Conservation (phyloP, 2,329 filamentous ascomycete genomes). For the Paecilomyces sp. region DNA sequence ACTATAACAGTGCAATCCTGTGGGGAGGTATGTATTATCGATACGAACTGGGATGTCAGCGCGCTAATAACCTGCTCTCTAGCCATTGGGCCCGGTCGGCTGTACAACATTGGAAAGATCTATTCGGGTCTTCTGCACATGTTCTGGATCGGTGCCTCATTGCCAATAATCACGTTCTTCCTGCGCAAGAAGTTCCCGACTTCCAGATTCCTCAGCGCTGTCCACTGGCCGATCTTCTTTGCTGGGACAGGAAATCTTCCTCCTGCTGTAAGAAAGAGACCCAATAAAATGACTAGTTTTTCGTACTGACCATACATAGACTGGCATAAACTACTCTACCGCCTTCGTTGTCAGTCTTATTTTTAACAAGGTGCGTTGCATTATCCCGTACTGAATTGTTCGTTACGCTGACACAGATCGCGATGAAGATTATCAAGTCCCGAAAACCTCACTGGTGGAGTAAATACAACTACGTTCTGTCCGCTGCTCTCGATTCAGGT, state of each 20-base stretch:
- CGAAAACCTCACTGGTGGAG: constrained; percentile 14
- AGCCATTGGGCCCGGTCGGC: constrained; percentile 40
- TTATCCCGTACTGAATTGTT: neutral
- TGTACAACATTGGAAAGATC: constrained; percentile 40
- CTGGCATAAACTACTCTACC: constrained; percentile 16
- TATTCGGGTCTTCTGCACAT: constrained; percentile 41
- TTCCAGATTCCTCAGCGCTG: constrained; percentile 22
- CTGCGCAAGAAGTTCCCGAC: constrained; percentile 54
- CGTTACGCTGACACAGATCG: neutral
- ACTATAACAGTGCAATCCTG: constrained; percentile 39
- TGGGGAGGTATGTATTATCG: constrained; percentile 30
- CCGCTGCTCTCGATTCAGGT: constrained; percentile 35
- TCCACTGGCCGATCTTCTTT: constrained; percentile 20
- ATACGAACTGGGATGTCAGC: neutral
- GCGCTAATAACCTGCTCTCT: neutral
- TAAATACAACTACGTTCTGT: constrained; percentile 33
- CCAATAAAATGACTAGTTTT: neutral
- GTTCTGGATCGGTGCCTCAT: constrained; percentile 42
- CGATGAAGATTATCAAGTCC: constrained; percentile 7
- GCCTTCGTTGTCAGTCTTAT: constrained; percentile 21
- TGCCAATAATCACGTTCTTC: constrained; percentile 41
- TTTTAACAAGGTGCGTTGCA: constrained; percentile 22
- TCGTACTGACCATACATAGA: constrained; percentile 1
- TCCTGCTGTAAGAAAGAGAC: constrained; percentile 10
- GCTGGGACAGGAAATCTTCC: constrained; percentile 17